These are phyloP conservation scores for Pseudonitzschia multiseries DNA, from an alignment of 108 stramenopile species.

Conservation along the genomic window DNA sequence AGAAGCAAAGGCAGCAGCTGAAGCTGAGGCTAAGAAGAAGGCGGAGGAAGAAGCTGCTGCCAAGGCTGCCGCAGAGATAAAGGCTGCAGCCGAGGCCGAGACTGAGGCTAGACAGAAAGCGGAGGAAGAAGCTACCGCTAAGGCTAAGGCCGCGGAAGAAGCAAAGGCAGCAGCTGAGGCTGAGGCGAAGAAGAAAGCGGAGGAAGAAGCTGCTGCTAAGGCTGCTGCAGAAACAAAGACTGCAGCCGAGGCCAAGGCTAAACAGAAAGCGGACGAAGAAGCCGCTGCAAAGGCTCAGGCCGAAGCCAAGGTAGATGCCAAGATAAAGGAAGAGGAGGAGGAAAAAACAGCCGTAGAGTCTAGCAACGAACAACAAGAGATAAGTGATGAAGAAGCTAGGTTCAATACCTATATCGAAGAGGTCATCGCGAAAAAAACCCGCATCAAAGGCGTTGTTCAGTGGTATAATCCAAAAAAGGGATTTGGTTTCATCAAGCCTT, in stretches of 20 bases:
- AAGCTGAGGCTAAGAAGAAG: not conserved
- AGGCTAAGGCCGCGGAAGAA: not conserved
- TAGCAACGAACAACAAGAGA: not conserved
- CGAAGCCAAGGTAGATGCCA: not conserved
- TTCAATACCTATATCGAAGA: constrained; percentile 1
- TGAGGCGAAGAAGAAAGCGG: not conserved
- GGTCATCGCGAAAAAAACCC: not conserved
- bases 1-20: not conserved
- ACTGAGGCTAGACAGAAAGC: not conserved
- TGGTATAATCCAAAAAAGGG: constrained; percentile 1
- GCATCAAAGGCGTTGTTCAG: constrained; percentile 5
- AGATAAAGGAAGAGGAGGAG: not conserved
- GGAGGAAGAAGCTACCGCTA: not conserved
- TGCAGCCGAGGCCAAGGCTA: not conserved
- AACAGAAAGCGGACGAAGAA: not conserved
- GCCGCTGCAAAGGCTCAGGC: not conserved
- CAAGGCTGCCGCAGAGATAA: not conserved
- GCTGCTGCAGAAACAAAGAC: not conserved
- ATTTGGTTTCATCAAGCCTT: constrained; percentile 11
- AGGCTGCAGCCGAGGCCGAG: not conserved
- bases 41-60: not conserved
- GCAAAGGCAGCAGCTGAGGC: not conserved
- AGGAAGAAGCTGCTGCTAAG: not conserved
- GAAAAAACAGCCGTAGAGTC: not conserved
- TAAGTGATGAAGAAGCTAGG: not conserved